phyloP scores from a whole-genome alignment of 257 asterid genomes.

The Solanum sparsipilum region DNA sequence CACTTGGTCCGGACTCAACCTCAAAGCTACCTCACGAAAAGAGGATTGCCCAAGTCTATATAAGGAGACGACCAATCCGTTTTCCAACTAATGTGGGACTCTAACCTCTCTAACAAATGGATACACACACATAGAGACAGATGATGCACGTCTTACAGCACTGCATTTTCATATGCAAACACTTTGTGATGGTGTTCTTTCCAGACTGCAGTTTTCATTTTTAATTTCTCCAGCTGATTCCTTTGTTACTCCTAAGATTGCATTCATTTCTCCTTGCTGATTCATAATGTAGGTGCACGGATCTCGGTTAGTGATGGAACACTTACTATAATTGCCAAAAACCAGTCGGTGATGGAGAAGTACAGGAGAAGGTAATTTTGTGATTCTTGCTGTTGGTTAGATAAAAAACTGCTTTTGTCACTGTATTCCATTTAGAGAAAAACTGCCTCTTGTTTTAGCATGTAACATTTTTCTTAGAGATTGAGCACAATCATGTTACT shows the following conservation, averaged over 20 bases:
- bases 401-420: background rate
- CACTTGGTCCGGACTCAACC: background rate
- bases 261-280: conserved; percentile 5
- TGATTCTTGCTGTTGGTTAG: background rate
- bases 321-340: conserved; percentile 72
- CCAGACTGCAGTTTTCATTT: background rate
- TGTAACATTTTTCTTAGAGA: background rate
- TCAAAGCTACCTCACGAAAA: background rate
- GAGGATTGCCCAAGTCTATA: background rate
- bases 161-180: background rate
- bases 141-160: background rate
- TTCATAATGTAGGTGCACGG: conserved; percentile 57
- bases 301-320: conserved; percentile 74
- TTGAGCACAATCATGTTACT: background rate
- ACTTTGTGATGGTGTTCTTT: background rate
- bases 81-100: background rate
- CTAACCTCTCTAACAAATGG: background rate
- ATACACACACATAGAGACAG: background rate
- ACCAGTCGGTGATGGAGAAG: conserved; percentile 61
- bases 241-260: background rate
- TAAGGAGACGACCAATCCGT: background rate
- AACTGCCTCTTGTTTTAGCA: background rate
- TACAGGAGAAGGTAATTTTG: conserved; percentile 61
- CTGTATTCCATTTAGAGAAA: background rate
- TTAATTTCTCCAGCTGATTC: background rate